Base-by-base conservation (phyloP, 2,329 filamentous ascomycete genomes). In the Colletotrichum filicis region DNA sequence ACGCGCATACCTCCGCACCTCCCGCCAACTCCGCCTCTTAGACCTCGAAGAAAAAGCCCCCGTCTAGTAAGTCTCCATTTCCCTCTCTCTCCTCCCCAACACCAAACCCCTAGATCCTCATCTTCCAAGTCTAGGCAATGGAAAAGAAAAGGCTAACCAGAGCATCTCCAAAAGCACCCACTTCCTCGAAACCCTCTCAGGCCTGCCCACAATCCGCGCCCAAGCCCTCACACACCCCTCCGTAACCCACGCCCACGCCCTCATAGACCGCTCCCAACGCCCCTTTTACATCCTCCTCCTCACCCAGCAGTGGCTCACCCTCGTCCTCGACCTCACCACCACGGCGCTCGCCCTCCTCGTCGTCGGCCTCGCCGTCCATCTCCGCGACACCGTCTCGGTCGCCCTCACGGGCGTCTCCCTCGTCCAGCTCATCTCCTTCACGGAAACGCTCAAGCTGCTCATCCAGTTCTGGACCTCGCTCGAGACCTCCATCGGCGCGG, bases 231-330 rank as follows among this genome's bases (percentile, higher is more conserved):
- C 85, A 37, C 75, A 79, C 3, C 77, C 79, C 9, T 82, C 85
- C 67, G 80, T 84, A 22, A 76, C 83, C 49, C 83, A 83, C 74
- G 89, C 88, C 68, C 78, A 85, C 28, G 73, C 76, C 5, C 82
- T 90, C 0, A 80, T 92, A 2, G 87, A 91, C 74, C 80, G 80
- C 11, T 90, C 89, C 0, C 90, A 92, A 75, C 80, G 82, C 22
- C 89, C 90, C 0, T 90, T 87, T 70, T 92, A 92, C 76, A 82
- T 90, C 1, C 82, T 91, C 14, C 87, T 85, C 68, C 85, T 86
- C 52, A 85, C 90, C 5, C 90, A 92, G 77, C 83, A 88, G 57
- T 92, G 90, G 89, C 82, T 90, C 0, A 85, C 82, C 0, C 79
- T 91, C 2, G 85, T 88, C 0, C 78, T 90, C 2, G 86, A 89